Conservation (phyloP, 192 early-diverging fungal species). For the Diversispora eburnea region DNA sequence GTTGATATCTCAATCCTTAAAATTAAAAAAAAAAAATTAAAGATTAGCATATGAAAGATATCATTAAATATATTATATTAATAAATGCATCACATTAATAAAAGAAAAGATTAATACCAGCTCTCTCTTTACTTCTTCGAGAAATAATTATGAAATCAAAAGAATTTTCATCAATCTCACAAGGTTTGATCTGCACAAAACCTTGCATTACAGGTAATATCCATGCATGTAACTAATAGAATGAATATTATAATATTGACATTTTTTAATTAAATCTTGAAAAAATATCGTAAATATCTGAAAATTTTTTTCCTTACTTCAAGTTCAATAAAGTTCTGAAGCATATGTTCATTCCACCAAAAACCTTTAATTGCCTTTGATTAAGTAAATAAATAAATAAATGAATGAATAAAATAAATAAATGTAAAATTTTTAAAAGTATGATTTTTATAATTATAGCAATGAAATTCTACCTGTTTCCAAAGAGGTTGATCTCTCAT, state of each 20-base stretch:
- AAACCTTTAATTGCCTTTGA: slow-evolving; percentile 42
- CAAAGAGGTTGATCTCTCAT: slow-evolving; percentile 30
- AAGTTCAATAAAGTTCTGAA: slow-evolving; percentile 39
- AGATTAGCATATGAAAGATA: background rate
- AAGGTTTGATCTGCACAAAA: slow-evolving; percentile 60
- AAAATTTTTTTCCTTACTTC: slow-evolving; percentile 32
- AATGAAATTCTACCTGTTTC: slow-evolving; percentile 28
- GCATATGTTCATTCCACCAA: slow-evolving; percentile 61
- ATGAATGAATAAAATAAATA: background rate
- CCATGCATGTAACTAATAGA: slow-evolving; percentile 45
- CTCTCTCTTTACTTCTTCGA: slow-evolving; percentile 57
- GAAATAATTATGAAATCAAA: slow-evolving; percentile 70
- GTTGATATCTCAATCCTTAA: slow-evolving; percentile 79
- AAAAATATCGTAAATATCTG: background rate
- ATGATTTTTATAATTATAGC: background rate
- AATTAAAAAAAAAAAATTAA: background rate
- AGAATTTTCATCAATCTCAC: slow-evolving; percentile 53
- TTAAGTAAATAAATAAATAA: background rate
- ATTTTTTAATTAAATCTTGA: background rate
- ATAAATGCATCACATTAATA: too few species aligned
- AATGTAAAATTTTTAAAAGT: background rate
- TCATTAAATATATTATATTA: background rate
- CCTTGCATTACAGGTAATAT: slow-evolving; percentile 68
- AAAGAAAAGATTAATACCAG: slow-evolving; percentile 32
- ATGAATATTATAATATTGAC: too few species aligned